These are phyloP conservation scores for Clonostachys rosea DNA, from an alignment of 2,329 filamentous ascomycete species.

Conservation along the genomic window DNA sequence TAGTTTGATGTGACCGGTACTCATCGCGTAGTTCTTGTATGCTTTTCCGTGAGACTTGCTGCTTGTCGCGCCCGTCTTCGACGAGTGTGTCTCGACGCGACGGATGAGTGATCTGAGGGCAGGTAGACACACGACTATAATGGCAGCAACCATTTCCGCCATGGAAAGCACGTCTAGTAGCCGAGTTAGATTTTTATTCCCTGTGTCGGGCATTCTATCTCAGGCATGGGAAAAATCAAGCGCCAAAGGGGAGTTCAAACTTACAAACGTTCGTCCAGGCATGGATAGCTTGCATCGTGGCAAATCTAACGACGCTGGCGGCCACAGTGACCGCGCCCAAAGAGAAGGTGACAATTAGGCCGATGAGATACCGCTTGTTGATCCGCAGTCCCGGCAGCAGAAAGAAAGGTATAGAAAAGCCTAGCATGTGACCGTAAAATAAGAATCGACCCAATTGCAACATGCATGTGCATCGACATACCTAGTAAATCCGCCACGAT, in stretches of 20 bases:
- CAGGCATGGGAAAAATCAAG: too few species aligned
- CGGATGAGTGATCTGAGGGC: slow-evolving; percentile 11
- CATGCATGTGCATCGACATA: background rate
- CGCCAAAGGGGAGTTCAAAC: background rate
- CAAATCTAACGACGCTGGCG: slow-evolving; percentile 9
- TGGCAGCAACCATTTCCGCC: slow-evolving; percentile 10
- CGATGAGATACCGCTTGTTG: slow-evolving; percentile 8
- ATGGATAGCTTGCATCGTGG: slow-evolving; percentile 9
- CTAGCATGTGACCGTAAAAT: background rate
- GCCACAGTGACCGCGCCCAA: slow-evolving; percentile 9
- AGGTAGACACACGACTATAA: slow-evolving; percentile 11
- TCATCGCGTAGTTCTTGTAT: slow-evolving; percentile 3
- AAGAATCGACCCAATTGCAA: too few species aligned
- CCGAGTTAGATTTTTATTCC: background rate
- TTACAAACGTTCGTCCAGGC: slow-evolving; percentile 12
- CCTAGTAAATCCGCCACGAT: slow-evolving; percentile 10
- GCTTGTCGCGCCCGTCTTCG: slow-evolving; percentile 2
- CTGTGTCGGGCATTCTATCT: background rate
- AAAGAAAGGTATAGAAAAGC: slow-evolving; percentile 10
- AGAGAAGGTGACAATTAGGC: slow-evolving; percentile 8
- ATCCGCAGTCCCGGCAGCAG: slow-evolving; percentile 8
- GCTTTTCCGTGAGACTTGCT: background rate
- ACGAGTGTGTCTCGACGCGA: slow-evolving; percentile 5
- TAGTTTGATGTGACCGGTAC: slow-evolving; percentile 9
- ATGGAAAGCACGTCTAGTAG: slow-evolving; percentile 10